phyloP scores from a whole-genome alignment of 2,329 filamentous ascomycete species.

The Cryphonectria nitschkei region DNA sequence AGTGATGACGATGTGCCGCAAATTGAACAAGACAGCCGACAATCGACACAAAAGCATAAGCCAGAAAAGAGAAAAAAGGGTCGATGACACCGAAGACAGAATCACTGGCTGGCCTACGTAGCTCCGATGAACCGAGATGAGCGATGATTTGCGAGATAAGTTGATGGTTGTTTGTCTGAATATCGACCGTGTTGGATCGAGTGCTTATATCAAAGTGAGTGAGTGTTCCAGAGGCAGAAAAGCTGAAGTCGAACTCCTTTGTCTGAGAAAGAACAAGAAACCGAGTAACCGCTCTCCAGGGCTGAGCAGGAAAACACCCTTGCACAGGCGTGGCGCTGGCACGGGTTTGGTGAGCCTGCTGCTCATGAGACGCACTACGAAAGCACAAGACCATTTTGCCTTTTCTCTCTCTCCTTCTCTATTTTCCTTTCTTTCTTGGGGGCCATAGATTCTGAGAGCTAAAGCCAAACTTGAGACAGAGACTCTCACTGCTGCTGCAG shows the following conservation, averaged over 20 bases:
- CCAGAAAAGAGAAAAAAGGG: too few relatives aligned
- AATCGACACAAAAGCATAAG: neutral
- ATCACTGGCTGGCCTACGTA: neutral
- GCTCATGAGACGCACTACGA: neutral
- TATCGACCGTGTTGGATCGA: neutral
- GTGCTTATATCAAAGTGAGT: neutral
- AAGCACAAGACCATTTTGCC: neutral
- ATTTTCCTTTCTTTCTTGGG: neutral
- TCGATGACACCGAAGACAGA: neutral
- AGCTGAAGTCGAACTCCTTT: neutral
- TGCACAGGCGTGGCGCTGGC: neutral
- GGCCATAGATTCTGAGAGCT: neutral
- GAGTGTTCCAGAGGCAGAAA: neutral
- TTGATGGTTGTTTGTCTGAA: neutral
- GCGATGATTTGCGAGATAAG: neutral
- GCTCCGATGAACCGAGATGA: too few relatives aligned
- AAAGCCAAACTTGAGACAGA: neutral
- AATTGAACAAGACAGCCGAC: neutral
- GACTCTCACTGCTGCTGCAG: too few relatives aligned
- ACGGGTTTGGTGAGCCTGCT: neutral
- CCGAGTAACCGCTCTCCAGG: neutral
- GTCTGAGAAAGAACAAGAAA: too few relatives aligned
- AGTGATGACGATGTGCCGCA: neutral
- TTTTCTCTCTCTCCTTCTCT: neutral
- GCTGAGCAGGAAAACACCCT: neutral